phyloP scores from a whole-genome alignment of 2,329 filamentous ascomycete species.

The Ilyonectria mors-panacis region DNA sequence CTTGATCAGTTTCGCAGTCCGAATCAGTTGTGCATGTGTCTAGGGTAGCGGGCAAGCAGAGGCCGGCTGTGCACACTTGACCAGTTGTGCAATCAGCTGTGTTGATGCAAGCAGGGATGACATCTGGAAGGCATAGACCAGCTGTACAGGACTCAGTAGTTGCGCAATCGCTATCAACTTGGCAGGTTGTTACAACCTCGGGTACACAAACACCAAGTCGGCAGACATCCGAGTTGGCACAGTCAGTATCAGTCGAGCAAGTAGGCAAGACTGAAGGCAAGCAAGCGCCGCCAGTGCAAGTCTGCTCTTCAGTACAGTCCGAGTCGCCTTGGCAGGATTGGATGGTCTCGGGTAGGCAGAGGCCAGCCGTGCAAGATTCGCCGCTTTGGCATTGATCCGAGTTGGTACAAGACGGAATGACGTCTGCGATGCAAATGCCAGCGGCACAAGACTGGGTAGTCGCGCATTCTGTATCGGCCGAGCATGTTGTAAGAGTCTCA shows the following conservation, averaged over 20 bases:
- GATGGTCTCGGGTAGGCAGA: conserved; percentile 9
- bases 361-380: neutral
- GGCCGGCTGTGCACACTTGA: conserved; percentile 9
- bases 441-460: neutral
- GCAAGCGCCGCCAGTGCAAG: conserved; percentile 4
- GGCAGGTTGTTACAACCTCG: neutral
- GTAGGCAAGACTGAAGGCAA: conserved; percentile 3
- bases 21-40: neutral
- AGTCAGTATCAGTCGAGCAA: conserved; percentile 1
- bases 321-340: neutral
- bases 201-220: conserved; percentile 16
- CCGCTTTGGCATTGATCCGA: neutral
- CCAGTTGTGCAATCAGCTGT: conserved; percentile 2
- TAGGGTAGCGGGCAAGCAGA: conserved; percentile 9
- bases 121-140: conserved; percentile 10
- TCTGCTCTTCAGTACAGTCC: neutral
- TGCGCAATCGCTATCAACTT: conserved; percentile 2
- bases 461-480: neutral
- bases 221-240: neutral
- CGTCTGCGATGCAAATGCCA: neutral
- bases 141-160: conserved; percentile 1
- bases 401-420: neutral
- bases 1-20: neutral
- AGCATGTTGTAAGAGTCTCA: neutral
- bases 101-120: neutral